Base-by-base conservation (phyloP, 108 stramenopile genomes). In the Cyclotella distinguenda region DNA sequence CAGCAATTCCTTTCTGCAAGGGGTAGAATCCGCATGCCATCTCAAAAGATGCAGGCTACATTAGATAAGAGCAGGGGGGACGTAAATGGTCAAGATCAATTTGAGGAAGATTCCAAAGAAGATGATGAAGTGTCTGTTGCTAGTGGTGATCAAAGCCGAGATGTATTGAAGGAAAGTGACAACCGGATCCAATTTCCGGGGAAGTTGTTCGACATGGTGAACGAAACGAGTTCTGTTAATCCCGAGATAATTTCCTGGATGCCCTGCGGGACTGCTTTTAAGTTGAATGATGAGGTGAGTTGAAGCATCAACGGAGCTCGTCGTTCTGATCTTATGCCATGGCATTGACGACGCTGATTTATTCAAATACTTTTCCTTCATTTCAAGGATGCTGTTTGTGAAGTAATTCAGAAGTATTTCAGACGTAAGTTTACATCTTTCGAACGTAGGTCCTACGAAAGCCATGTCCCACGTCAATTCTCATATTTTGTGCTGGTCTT, bases 221-320 rank as follows among this genome's bases (percentile, higher is more conserved):
- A 65, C 28, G 50, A 39, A 3, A 40, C 49, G 16, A 65, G 50
- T 26, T 5, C 3, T 30, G 22, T 28, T 8, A 44, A 53, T 13
- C 64, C 64, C 0, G 49, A 65, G 11, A 42, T 65, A 27, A 18
- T 65, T 30, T 26, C 27, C 38, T 66, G 64, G 64, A 11, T 45
- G 8, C 42, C 64, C 13, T 52, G 53, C n/a, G 64, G 64, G 8
- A 54, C 64, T 27, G 64, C 64, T 22, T 66, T 66, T 44, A 40
- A 38, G 32, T 38, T 66, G 1, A 66, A 54, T 36, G 52, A 66
- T 16, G 42, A 53, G 32, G 51, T 53, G 51, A 53, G 51, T 53
- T 16, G 6, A n/a, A n/a, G n/a, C n/a, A n/a, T 27, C 15, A 51
- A 53, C 6, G 28, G 3, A 26, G 9, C 18, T 3, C 32, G 51